phyloP scores from a whole-genome alignment of 1,139 yeast species.

The Blastobotrys capitulatus region DNA sequence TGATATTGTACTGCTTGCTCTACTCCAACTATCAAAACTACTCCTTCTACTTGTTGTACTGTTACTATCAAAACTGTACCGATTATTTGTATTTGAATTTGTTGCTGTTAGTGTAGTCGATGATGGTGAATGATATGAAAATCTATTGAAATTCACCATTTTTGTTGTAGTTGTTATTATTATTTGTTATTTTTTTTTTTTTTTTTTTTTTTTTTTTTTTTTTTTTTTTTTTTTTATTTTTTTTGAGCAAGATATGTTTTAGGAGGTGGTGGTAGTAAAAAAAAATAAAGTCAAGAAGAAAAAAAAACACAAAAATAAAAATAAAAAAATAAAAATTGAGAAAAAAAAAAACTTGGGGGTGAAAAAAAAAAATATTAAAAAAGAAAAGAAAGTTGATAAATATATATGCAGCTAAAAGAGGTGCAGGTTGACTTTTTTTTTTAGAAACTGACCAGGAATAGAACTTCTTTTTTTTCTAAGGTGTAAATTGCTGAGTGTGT shows the following conservation, averaged over 20 bases:
- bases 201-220: not conserved
- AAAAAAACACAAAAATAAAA: not conserved
- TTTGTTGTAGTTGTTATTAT: no score
- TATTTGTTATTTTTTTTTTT: not conserved
- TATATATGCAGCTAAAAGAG: not conserved
- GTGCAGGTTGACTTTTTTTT: no score
- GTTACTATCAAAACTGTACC: not conserved
- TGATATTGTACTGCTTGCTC: not conserved
- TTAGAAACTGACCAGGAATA: not conserved
- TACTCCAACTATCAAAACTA: conserved; percentile 2
- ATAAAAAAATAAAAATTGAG: not conserved
- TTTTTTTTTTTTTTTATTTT: not conserved
- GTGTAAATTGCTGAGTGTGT: not conserved
- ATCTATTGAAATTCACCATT: not conserved
- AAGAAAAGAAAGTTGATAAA: not conserved
- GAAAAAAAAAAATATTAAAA: not conserved
- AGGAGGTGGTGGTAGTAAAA: not conserved
- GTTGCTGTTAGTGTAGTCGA: not conserved
- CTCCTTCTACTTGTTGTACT: not conserved
- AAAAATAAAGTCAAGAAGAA: not conserved
- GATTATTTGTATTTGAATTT: not conserved
- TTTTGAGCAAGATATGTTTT: not conserved
- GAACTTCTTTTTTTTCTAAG: not conserved
- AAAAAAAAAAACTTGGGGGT: not conserved
- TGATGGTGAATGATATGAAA: not conserved